These are phyloP conservation scores for Penicillium turbatum DNA, from an alignment of 495 filamentous ascomycete species.

Conservation along the genomic window DNA sequence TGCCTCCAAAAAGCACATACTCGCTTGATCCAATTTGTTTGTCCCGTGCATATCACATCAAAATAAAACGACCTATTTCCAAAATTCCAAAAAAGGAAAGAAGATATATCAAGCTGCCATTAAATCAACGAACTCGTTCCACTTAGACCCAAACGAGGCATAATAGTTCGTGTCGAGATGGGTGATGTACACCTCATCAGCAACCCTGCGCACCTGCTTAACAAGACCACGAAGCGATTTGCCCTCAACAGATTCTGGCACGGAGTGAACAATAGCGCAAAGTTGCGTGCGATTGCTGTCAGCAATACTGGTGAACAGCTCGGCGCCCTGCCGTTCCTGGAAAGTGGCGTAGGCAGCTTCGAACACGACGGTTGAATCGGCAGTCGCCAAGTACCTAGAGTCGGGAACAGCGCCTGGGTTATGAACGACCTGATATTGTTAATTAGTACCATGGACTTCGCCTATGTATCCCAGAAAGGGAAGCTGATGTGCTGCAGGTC, in stretches of 20 bases:
- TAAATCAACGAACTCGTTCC: slow-evolving; percentile 41
- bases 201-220: slow-evolving; percentile 32
- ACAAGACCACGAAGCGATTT: slow-evolving; percentile 33
- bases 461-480: slow-evolving; percentile 19
- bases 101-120: slow-evolving; percentile 29
- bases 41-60: not conserved
- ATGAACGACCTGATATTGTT: slow-evolving; percentile 40
- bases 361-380: slow-evolving; percentile 46
- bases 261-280: slow-evolving; percentile 42
- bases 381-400: slow-evolving; percentile 37
- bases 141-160: slow-evolving; percentile 39
- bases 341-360: slow-evolving; percentile 44
- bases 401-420: slow-evolving; percentile 47
- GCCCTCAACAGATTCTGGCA: slow-evolving; percentile 32
- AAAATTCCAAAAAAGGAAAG: not conserved
- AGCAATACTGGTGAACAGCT: slow-evolving; percentile 32
- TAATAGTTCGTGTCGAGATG: slow-evolving; percentile 43
- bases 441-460: slow-evolving; percentile 14
- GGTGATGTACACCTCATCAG: slow-evolving; percentile 44
- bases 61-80: not conserved
- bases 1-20: not conserved
- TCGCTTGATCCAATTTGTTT: slow-evolving; percentile 1
- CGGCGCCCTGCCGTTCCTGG: slow-evolving; percentile 31
- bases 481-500: slow-evolving; percentile 4
- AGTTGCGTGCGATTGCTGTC: slow-evolving; percentile 33